phyloP scores from a whole-genome alignment of 106 monocot species.

The Amphibolis antarctica region DNA sequence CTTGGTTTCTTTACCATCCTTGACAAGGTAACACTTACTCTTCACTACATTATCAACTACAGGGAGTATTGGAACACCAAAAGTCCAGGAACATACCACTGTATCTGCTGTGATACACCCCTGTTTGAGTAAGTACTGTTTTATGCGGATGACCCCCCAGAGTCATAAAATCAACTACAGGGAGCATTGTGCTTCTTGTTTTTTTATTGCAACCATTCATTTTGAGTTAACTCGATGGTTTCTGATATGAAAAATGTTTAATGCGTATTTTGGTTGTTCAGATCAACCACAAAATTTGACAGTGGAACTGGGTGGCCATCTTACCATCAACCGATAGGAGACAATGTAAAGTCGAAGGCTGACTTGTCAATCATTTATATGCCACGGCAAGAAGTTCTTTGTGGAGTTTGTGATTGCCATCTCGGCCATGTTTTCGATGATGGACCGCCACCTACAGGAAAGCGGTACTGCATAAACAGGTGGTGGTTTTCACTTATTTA shows the following conservation, averaged over 20 bases:
- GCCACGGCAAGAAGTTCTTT: conserved; percentile 81
- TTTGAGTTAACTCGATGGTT: not conserved
- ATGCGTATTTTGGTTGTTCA: conserved; percentile 9
- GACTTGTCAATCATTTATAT: conserved; percentile 92
- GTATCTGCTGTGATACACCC: conserved; percentile 79
- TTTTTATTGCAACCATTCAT: no score
- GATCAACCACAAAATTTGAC: conserved; percentile 77
- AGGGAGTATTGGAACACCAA: conserved; percentile 96
- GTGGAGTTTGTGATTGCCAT: conserved; percentile 79
- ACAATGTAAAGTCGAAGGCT: conserved; percentile 70
- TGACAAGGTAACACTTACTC: not conserved
- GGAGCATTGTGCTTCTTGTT: no score
- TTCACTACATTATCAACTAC: conserved; percentile 1
- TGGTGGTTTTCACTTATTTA: conserved; percentile 5
- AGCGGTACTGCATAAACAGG: conserved; percentile 93
- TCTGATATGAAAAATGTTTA: not conserved
- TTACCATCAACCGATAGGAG: conserved; percentile 55
- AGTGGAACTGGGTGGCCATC: conserved; percentile 98
- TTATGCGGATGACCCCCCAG: no score
- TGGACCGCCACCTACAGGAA: conserved; percentile 81
- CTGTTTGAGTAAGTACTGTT: conserved; percentile 61
- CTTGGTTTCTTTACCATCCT: not conserved
- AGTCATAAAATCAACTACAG: no score
- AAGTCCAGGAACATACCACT: conserved; percentile 72
- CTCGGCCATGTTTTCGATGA: conserved; percentile 92